Evolutionary conservation across 768 basidiomycete genomes (phyloP).

Genomic region (Pisolithus marmoratus): DNA sequence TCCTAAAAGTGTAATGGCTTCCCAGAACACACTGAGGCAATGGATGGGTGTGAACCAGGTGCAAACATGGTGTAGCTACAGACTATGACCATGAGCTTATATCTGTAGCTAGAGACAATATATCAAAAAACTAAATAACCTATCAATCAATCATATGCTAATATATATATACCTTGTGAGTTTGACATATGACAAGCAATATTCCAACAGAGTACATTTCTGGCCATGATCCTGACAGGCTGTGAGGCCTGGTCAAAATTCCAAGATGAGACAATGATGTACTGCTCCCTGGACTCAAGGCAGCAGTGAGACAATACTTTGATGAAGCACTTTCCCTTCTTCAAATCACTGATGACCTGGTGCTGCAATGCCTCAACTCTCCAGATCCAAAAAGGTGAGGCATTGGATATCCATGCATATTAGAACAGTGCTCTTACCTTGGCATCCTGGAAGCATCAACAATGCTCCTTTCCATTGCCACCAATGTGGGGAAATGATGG

Average conservation of each 20-base stretch:
- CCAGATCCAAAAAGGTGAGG: slow-evolving; percentile 8
- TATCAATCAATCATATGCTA: too few species aligned
- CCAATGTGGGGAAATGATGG: slow-evolving; percentile 4
- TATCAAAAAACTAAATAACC: too few species aligned
- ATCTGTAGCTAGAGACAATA: too few species aligned
- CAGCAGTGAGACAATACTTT: slow-evolving; percentile 3
- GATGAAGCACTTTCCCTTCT: background rate
- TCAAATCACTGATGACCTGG: background rate
- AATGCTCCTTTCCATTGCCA: slow-evolving; percentile 20
- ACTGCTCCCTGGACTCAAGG: rapidly evolving
- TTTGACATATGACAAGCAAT: too few species aligned
- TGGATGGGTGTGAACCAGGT: too few species aligned
- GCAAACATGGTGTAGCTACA: too few species aligned
- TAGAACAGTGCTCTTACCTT: background rate
- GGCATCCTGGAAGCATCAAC: slow-evolving; percentile 11
- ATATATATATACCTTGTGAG: too few species aligned
- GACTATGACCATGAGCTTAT: too few species aligned
- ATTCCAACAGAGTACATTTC: slow-evolving; percentile 1
- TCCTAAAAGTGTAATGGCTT: too few species aligned
- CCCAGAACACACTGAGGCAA: too few species aligned
- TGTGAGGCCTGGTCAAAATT: background rate
- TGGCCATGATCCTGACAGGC: background rate
- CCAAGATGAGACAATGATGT: background rate
- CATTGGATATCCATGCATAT: background rate
- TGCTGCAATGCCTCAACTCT: slow-evolving; percentile 6